Base-by-base conservation (phyloP, 495 filamentous ascomycete genomes). In the Neurospora cerealis region DNA sequence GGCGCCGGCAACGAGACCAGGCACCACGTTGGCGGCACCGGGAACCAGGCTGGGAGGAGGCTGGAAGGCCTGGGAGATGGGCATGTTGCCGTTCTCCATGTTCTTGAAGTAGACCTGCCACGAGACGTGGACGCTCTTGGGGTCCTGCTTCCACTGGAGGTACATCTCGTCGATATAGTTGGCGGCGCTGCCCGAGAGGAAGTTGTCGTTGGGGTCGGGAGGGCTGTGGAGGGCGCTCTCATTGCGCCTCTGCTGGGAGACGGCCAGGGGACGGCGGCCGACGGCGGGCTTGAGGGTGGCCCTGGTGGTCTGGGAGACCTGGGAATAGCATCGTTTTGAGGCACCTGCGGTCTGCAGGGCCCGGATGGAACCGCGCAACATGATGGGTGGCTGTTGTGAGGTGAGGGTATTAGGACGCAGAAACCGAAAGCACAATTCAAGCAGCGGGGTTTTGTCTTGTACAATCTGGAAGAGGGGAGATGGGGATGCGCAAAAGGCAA, bases 121-220 rank as follows among this genome's bases (percentile, higher is more conserved):
- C 81, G 96, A 99, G 78, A 97, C 87, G 84, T 99, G 96, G 62
- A 99, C 96, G 83, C 93, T 96, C 76, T 89, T 88, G 24, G 96
- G 94, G 78, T 99, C 93, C 74, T 91, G 87, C 85, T 95, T 97
- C 96, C 96, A 99, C 77, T 93, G 89, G 83, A 99, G 83, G 83
- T 99, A 99, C 96, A 99, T 99, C 88, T 97, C 96, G 83, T 99
- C 96, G 82, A 99, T 91, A 84, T 99, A 99, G 85, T 97, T 98
- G 82, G 96, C 96, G 73, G 95, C 92, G 86, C 91, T 97, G 54
- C 96, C 96, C 74, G 92, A 91, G 70, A 98, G 88, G 87, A 98
- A 99, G 83, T 91, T 96, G 85, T 99, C 96, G 79, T 91, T 95
- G 71, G 96, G 88, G 79, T 96, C 92, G 89, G 87, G 81, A 40